A percentile compares a stretch with the other conserved stretches of the same genome.
These are phyloP conservation scores for Hemisphaericaspora xylofermentans DNA, from an alignment of 1,139 yeast species.

Conservation along the genomic window DNA sequence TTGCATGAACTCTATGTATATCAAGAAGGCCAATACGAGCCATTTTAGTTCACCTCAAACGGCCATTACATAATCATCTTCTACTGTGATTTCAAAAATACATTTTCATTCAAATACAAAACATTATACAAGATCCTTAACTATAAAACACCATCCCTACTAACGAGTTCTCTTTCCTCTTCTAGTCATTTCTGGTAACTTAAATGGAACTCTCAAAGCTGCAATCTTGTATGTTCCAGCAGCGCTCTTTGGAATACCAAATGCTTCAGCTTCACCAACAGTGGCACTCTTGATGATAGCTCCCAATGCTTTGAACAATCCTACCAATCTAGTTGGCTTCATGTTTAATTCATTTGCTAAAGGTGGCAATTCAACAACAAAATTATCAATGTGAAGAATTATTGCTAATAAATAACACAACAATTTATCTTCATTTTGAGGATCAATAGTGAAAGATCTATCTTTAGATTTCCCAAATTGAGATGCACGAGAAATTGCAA, in stretches of 20 bases:
- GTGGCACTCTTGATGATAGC: slow-evolving; percentile 74
- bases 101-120: no score
- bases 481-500: slow-evolving; percentile 65
- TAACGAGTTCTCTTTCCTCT: slow-evolving; percentile 33
- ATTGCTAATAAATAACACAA: slow-evolving; percentile 75
- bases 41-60: no score
- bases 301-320: slow-evolving; percentile 78
- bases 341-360: slow-evolving; percentile 81
- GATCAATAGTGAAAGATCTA: slow-evolving; percentile 74
- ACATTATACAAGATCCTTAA: no score
- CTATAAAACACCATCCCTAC: neutral
- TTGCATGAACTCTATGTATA: no score
- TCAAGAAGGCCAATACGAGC: no score
- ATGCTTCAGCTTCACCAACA: slow-evolving; percentile 79
- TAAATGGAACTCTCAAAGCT: slow-evolving; percentile 81
- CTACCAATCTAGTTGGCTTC: slow-evolving; percentile 71
- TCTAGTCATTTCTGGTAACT: slow-evolving; percentile 79
- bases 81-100: no score
- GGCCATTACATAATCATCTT: no score
- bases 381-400: slow-evolving; percentile 74
- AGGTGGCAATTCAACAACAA: slow-evolving; percentile 73
- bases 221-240: slow-evolving; percentile 78
- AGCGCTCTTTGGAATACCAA: slow-evolving; percentile 68
- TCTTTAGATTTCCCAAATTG: slow-evolving; percentile 73
- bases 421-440: slow-evolving; percentile 82